Evolutionary conservation across 768 basidiomycete species (phyloP).

Genomic region (Phanerochaete sordida): DNA sequence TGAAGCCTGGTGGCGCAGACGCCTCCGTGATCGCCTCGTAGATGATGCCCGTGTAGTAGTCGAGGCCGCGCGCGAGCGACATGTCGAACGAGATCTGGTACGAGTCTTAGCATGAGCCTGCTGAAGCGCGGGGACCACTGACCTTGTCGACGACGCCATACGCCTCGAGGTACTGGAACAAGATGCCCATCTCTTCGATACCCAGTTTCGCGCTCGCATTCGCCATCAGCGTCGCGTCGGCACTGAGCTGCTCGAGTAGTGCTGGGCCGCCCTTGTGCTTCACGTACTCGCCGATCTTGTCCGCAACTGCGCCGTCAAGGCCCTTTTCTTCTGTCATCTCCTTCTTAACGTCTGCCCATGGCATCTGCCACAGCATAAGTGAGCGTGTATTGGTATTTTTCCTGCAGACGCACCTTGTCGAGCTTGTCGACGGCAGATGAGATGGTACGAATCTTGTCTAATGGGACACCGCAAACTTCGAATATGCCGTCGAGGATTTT

Average conservation of each 20-base stretch:
- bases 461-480: constrained; percentile 90
- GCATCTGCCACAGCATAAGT: constrained; percentile 41
- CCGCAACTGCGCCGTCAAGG: constrained; percentile 72
- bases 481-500: constrained; percentile 98
- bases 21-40: constrained; percentile 94
- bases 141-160: constrained; percentile 81
- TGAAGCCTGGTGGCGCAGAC: constrained; percentile 87
- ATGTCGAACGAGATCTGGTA: constrained; percentile 90
- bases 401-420: constrained; percentile 69
- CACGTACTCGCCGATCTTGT: constrained; percentile 96
- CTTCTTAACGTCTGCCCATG: constrained; percentile 90
- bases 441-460: constrained; percentile 85
- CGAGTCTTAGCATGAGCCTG: background rate
- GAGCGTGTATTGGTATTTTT: background rate
- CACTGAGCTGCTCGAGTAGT: constrained; percentile 66
- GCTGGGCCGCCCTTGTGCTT: constrained; percentile 86
- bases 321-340: constrained; percentile 99
- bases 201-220: constrained; percentile 80
- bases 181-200: constrained; percentile 77
- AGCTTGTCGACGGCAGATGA: constrained; percentile 98
- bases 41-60: constrained; percentile 98
- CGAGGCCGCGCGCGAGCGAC: constrained; percentile 94
- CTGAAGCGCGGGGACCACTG: constrained; percentile 6
- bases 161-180: constrained; percentile 80
- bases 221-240: constrained; percentile 59